Base-by-base conservation (phyloP, 257 asterid genomes). In the Jaltomata sinuosa region DNA sequence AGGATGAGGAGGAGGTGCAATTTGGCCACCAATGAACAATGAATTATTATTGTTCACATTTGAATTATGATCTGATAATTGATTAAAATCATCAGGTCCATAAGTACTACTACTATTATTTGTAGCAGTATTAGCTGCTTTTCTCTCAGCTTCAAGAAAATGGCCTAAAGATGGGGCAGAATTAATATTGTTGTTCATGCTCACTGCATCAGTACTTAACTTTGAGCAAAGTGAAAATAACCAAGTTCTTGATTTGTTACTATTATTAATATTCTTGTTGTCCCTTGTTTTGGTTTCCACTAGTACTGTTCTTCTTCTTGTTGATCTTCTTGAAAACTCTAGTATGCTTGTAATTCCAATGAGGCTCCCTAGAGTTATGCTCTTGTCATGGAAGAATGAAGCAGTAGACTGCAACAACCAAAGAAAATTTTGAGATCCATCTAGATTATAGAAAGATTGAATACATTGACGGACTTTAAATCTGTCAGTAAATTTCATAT, bases 61-160 rank as follows among this genome's bases (percentile, higher is more conserved):
- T 67, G 77, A 67, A n/a, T n/a, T n/a, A 67, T 67, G 10, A 78
- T 52, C 55, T 65, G 84, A 36, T 49, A 83, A 16, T 12, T 67
- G 86, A 8, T 91, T 87, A 83, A 93, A 89, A 87, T 91, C 93
- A 42, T 91, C 92, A 0, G 85, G 84, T 11, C 92, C 94, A 65
- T 69, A 88, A 83, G 7, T n/a, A n/a, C 29, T 8, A 72, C 1
- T 42, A 22, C 14, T 18, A 32, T 22, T 25, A 49, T 12, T 49
- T 0, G 18, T 25, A 11, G 69, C 69, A 5, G 72, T n/a, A n/a
- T n/a, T n/a, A 8, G 89, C 93, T 12, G 89, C 97, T 81, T 85
- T 86, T 85, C 97, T 87, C 72, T 94, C 95, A 1, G 89, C 94
- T 83, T 92, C 93, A 69, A 94, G 98, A 89, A 91, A 93, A 85